A percentile compares a stretch with the other conserved stretches of the same genome.
phyloP scores from a whole-genome alignment of 495 filamentous ascomycete species.

The Cetradonia linearis region DNA sequence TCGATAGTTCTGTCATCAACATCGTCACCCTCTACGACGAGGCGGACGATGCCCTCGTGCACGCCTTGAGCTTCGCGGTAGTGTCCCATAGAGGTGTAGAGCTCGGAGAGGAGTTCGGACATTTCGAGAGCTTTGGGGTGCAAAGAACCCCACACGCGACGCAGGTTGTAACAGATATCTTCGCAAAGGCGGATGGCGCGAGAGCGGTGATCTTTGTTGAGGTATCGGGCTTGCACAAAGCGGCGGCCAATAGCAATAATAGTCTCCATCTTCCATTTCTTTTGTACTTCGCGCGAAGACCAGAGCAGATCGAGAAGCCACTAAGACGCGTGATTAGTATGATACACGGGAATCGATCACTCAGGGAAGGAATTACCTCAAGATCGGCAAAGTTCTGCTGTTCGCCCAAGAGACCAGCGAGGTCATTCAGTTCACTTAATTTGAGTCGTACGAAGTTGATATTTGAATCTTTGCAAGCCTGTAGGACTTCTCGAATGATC shows the following conservation, averaged over 20 bases:
- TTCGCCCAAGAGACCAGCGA: constrained; percentile 47
- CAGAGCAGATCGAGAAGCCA: constrained; percentile 47
- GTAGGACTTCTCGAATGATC: constrained; percentile 43
- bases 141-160: constrained; percentile 45
- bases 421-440: constrained; percentile 43
- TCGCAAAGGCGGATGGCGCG: constrained; percentile 46
- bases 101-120: constrained; percentile 43
- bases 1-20: constrained; percentile 26
- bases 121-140: constrained; percentile 46
- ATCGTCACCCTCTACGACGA: constrained; percentile 38
- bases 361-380: constrained; percentile 34
- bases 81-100: constrained; percentile 42
- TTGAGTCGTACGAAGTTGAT: constrained; percentile 44
- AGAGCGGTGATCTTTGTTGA: constrained; percentile 30
- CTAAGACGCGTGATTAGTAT: constrained; percentile 23
- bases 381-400: constrained; percentile 51
- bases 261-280: constrained; percentile 43
- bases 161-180: constrained; percentile 55
- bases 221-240: constrained; percentile 48
- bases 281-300: constrained; percentile 50
- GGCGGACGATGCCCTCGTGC: constrained; percentile 45
- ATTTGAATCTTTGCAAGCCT: constrained; percentile 38
- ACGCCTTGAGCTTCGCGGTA: constrained; percentile 42
- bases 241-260: constrained; percentile 48
- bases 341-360: background rate